phyloP scores from a whole-genome alignment of 2,329 filamentous ascomycete genomes.

The Neofusicoccum umdonicola region DNA sequence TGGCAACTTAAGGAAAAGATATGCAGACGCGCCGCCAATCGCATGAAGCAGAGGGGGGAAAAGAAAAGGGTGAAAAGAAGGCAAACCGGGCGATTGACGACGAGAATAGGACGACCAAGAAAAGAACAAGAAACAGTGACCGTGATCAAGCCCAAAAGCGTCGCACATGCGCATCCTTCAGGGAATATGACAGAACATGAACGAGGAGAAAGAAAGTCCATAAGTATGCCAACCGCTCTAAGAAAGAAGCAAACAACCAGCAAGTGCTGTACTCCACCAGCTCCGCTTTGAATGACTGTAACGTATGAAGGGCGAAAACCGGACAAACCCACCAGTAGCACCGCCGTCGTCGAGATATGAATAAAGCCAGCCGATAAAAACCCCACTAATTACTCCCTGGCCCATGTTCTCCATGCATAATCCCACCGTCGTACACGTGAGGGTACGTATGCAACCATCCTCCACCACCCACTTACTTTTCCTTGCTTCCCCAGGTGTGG shows the following conservation, averaged over 20 bases:
- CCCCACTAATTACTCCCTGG: constrained; percentile 1
- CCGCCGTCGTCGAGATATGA: not conserved
- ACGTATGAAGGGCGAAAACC: not conserved
- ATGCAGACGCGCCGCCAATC: not conserved
- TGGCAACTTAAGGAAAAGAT: too few relatives aligned
- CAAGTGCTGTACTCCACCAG: not conserved
- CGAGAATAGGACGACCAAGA: too few relatives aligned
- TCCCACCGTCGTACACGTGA: too few relatives aligned
- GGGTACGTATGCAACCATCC: not conserved
- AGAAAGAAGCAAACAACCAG: not conserved
- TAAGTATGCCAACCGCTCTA: not conserved
- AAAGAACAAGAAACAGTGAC: too few relatives aligned
- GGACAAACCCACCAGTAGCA: not conserved
- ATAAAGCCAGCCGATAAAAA: not conserved
- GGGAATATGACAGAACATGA: too few relatives aligned
- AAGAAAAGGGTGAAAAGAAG: not conserved
- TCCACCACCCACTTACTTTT: too few relatives aligned
- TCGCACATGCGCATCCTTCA: too few relatives aligned
- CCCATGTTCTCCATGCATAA: not conserved
- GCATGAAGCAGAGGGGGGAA: not conserved
- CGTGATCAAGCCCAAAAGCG: too few relatives aligned
- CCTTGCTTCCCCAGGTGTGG: too few relatives aligned
- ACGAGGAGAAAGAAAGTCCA: too few relatives aligned
- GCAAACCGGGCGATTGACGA: too few relatives aligned
- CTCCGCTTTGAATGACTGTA: too few relatives aligned